phyloP scores from a whole-genome alignment of 345 rosid genomes.

The Bruguiera sexangula region DNA sequence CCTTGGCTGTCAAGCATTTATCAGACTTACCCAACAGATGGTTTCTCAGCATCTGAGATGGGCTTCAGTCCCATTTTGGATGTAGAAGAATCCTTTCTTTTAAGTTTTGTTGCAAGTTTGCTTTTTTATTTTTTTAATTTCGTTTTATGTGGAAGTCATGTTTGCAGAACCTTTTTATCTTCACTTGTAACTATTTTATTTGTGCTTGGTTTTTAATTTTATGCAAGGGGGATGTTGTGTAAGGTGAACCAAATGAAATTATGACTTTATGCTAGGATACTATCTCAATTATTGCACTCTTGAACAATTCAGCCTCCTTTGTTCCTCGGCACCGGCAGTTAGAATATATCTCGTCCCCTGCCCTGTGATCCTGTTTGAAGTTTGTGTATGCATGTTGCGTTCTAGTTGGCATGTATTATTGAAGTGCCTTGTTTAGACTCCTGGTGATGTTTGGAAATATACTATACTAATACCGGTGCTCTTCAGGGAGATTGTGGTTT shows the following conservation, averaged over 20 bases:
- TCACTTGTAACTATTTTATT: constrained; percentile 15
- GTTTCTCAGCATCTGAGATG: constrained; percentile 7
- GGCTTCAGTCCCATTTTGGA: constrained; percentile 8
- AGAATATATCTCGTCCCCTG: no score
- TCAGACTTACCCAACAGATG: background rate
- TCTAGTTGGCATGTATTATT: no score
- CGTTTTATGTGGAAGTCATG: background rate
- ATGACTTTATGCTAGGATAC: constrained; percentile 6
- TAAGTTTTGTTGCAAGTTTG: constrained; percentile 22
- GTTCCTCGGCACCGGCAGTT: background rate
- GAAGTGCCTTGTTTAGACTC: no score
- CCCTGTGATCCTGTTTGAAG: background rate
- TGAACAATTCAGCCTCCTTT: background rate
- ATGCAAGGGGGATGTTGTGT: background rate
- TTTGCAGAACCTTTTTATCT: constrained; percentile 8
- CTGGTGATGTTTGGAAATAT: no score
- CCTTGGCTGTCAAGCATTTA: constrained; percentile 1
- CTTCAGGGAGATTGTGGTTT: no score
- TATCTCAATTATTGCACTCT: background rate
- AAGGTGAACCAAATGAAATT: constrained; percentile 5
- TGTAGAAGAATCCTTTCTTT: constrained; percentile 11
- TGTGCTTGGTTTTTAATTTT: constrained; percentile 8
- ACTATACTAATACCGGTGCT: no score
- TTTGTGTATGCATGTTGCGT: no score
- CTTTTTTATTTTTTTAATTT: background rate